phyloP scores from a whole-genome alignment of 176 grass and related monocot genomes.

The Aegilops umbellulata region DNA sequence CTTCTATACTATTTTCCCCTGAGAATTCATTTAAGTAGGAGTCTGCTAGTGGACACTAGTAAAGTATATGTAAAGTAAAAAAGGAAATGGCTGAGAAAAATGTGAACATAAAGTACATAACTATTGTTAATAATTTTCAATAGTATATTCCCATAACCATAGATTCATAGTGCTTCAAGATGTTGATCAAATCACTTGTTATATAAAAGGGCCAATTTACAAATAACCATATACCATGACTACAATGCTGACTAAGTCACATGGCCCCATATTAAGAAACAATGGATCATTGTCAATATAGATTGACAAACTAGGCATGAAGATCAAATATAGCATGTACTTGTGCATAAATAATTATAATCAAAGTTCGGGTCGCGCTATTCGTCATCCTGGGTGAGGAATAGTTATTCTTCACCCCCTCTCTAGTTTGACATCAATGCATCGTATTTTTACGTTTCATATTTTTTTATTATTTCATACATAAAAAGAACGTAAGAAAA shows the following conservation, averaged over 20 bases:
- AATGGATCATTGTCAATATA: conserved; percentile 2
- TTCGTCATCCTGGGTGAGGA: no score
- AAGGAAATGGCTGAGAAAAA: conserved; percentile 4
- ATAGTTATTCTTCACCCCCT: no score
- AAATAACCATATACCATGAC: conserved; percentile 17
- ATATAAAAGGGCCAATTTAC: conserved; percentile 30
- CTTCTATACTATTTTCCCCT: not conserved
- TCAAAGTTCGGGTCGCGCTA: no score
- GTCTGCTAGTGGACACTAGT: conserved; percentile 17
- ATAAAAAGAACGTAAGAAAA: no score
- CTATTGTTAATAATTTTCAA: conserved; percentile 19
- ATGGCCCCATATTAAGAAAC: not conserved
- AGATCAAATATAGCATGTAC: conserved; percentile 10
- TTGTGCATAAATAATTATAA: conserved; percentile 18
- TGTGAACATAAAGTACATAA: not conserved
- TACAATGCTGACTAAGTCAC: conserved; percentile 31
- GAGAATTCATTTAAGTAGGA: conserved; percentile 10
- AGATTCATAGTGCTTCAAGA: not conserved
- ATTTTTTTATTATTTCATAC: no score
- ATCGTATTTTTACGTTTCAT: no score
- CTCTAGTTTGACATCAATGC: no score
- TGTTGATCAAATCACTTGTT: conserved; percentile 11
- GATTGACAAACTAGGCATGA: conserved; percentile 10
- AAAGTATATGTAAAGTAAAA: conserved; percentile 25
- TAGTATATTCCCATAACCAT: conserved; percentile 17